These are phyloP conservation scores for Pseudognaphalium luteoalbum DNA, from an alignment of 129 eudicot species.

Conservation along the genomic window DNA sequence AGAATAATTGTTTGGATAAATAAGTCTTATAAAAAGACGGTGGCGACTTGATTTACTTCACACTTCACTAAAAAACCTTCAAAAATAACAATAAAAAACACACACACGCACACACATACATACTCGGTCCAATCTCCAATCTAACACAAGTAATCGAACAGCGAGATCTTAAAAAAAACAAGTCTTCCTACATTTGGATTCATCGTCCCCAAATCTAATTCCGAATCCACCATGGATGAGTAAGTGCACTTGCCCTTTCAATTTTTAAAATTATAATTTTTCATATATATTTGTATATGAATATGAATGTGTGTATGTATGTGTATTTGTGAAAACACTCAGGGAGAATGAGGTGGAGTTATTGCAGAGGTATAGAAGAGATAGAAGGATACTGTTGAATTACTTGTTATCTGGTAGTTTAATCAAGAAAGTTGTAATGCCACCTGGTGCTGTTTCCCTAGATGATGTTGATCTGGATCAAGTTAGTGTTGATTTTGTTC, in stretches of 20 bases:
- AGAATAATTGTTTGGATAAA: no score
- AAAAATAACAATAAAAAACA: not conserved
- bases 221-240: not conserved
- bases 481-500: conserved; percentile 95
- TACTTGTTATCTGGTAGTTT: conserved; percentile 83
- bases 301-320: conserved; percentile 3
- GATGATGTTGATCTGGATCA: conserved; percentile 99
- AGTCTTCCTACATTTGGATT: not conserved
- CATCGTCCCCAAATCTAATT: not conserved
- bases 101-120: no score
- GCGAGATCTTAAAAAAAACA: not conserved
- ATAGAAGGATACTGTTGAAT: conserved; percentile 78
- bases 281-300: no score
- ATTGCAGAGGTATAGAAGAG: conserved; percentile 83
- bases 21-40: no score
- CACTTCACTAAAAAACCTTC: not conserved
- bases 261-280: no score
- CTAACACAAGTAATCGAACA: not conserved
- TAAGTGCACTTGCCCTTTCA: not conserved
- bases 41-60: not conserved
- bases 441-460: conserved; percentile 93
- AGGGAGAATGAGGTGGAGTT: conserved; percentile 82
- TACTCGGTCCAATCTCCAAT: conserved; percentile 20
- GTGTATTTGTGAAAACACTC: conserved; percentile 18
- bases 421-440: conserved; percentile 92